Evolutionary conservation across 441 rosid genomes (phyloP), one percentile per base, ranked within the genome.

Genomic region (Adansonia grandidieri): DNA sequence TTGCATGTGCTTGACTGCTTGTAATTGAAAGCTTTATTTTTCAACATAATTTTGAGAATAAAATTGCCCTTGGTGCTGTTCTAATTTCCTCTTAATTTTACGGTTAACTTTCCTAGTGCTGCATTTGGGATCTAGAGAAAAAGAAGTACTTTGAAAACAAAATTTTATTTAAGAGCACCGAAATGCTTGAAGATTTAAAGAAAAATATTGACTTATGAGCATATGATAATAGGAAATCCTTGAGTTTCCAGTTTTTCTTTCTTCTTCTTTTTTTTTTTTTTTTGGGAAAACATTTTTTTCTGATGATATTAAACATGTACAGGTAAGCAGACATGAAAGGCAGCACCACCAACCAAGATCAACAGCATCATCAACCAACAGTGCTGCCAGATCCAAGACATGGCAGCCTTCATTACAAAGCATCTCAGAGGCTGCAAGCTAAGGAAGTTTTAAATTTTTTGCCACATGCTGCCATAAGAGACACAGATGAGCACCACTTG

Each of bases 351-450:
- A 80, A 73, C 80, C 86, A 78, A 84, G 84, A 80, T 64, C 89
- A 71, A 45, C 88, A 78, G 5, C 84, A 62, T 58, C 87, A 47
- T 24, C 28, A 24, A 50, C 75, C 57, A 89, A 85, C 86, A 66
- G 89, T 40, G 75, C 78, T 14, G 72, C 75, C 57, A 89, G 85
- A 88, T 84, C 91, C 84, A 91, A 88, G 84, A 81, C 93, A 65
- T 95, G 99, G 98, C 95, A 90, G 62, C 99, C 99, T 57, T 90
- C 96, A 20, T 86, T 95, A 32, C 81, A 90, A 80, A 95, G 97
- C 93, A 95, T 95, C 85, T 89, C 91, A 2, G 98, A 95, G 81
- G 85, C 89, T 78, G 76, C 81, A 82, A 86, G 83, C 80, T 89
- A 71, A 84, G 65, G 28, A 62, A 69, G 74, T 40, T 73, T 63